Evolutionary conservation across 257 asterid species (phyloP).

Genomic region (Forsythia suspensa): DNA sequence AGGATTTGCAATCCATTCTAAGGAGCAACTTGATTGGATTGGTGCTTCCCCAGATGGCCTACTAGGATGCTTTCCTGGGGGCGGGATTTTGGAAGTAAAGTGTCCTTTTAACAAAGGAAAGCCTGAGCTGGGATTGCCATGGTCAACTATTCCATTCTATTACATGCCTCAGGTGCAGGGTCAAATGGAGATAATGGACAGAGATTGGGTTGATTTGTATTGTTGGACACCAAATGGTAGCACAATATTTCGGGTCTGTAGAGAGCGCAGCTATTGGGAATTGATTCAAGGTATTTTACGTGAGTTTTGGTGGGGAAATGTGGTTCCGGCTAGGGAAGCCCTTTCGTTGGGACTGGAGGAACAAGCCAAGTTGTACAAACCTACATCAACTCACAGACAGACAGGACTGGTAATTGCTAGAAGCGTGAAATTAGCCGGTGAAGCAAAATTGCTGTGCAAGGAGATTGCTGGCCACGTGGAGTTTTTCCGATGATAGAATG

Average conservation of each 20-base stretch:
- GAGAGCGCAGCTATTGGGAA: conserved; percentile 78
- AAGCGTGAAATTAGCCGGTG: conserved; percentile 78
- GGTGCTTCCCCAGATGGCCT: conserved; percentile 99
- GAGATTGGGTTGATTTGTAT: conserved; percentile 91
- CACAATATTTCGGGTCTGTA: conserved; percentile 67
- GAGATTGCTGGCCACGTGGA: conserved; percentile 87
- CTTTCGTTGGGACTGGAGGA: conserved; percentile 62
- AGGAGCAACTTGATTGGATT: conserved; percentile 67
- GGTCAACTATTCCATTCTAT: conserved; percentile 80
- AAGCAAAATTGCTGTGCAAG: conserved; percentile 75
- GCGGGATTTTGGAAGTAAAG: conserved; percentile 90
- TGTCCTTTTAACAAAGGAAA: conserved; percentile 94
- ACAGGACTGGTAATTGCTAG: conserved; percentile 69
- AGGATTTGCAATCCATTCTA: conserved; percentile 78
- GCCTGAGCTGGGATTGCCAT: conserved; percentile 77
- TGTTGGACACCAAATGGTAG: conserved; percentile 98
- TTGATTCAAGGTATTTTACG: conserved; percentile 62
- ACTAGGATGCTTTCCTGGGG: conserved; percentile 59
- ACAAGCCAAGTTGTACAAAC: conserved; percentile 60
- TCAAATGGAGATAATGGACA: conserved; percentile 92
- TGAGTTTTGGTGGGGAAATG: conserved; percentile 98
- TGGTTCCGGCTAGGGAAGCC: conserved; percentile 85
- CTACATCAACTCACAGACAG: conserved; percentile 62
- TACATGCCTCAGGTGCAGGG: conserved; percentile 99
- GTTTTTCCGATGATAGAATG: conserved; percentile 34